Conservation (phyloP, 176 grass and related monocot genomes). For the Cocos nucifera region DNA sequence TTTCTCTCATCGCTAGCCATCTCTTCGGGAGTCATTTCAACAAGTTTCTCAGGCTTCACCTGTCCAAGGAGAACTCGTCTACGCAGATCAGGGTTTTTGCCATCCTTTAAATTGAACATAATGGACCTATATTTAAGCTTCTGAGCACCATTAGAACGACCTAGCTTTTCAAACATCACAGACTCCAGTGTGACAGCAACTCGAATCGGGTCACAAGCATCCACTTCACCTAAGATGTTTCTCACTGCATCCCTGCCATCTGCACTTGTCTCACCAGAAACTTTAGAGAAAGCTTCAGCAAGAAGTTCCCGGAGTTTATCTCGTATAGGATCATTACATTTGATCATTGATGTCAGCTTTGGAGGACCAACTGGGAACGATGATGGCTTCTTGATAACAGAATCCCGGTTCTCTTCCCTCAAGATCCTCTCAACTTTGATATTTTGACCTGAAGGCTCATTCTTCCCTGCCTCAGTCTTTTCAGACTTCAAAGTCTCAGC, state of each 20-base stretch:
- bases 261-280: constrained; percentile 50
- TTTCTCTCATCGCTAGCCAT: constrained; percentile 75
- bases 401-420: constrained; percentile 1
- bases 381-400: constrained; percentile 24
- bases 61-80: constrained; percentile 55
- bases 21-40: constrained; percentile 42
- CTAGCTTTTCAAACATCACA: constrained; percentile 56
- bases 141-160: constrained; percentile 47
- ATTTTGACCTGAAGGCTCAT: not conserved
- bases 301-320: constrained; percentile 69
- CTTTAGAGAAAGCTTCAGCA: constrained; percentile 64
- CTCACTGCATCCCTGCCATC: constrained; percentile 55
- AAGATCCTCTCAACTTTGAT: constrained; percentile 13
- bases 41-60: constrained; percentile 41
- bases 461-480: not conserved
- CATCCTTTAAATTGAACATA: constrained; percentile 71
- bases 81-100: constrained; percentile 72
- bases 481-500: not conserved
- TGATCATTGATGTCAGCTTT: constrained; percentile 51
- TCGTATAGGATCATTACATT: constrained; percentile 53
- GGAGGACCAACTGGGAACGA: constrained; percentile 25
- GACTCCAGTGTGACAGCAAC: constrained; percentile 69
- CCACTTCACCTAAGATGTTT: constrained; percentile 53
- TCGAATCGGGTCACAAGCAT: constrained; percentile 62
- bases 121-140: constrained; percentile 81